Conservation (phyloP, 441 rosid species). For the Erodium texanum region DNA sequence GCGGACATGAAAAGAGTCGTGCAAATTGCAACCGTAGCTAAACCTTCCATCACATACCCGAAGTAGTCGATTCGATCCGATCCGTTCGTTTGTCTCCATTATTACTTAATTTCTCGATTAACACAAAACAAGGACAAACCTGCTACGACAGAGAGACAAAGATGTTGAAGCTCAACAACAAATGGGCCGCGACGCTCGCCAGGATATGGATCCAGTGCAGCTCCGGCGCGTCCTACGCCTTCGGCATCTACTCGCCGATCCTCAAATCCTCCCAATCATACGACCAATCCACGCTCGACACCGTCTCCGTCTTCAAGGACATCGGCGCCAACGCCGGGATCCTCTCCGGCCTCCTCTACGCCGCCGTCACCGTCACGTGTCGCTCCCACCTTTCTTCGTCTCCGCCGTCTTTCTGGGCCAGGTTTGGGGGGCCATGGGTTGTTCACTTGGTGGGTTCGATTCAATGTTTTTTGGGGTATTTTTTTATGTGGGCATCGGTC, state of each 20-base stretch:
- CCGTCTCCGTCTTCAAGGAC: constrained; percentile 34
- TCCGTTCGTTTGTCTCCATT: too few relatives aligned
- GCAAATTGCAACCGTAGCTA: too few relatives aligned
- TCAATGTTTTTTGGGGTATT: constrained; percentile 1
- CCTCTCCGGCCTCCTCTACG: constrained; percentile 38
- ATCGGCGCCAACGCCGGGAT: constrained; percentile 52
- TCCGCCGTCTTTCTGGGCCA: neutral
- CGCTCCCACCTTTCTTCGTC: too few relatives aligned
- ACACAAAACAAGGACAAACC: too few relatives aligned
- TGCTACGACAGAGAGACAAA: too few relatives aligned
- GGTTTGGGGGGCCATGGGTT: neutral
- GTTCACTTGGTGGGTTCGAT: neutral
- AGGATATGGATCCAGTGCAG: neutral
- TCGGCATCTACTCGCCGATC: constrained; percentile 41
- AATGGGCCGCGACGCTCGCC: neutral
- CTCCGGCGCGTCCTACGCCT: constrained; percentile 61
- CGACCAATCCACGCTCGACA: constrained; percentile 50
- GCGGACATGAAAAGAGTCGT: too few relatives aligned
- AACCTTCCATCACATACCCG: too few relatives aligned
- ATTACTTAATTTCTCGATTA: too few relatives aligned
- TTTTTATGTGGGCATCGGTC: constrained; percentile 67
- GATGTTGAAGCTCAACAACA: neutral
- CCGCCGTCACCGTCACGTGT: neutral
- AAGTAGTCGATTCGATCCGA: too few relatives aligned
- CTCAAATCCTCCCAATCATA: constrained; percentile 43